These are phyloP conservation scores for Monilinia aucupariae DNA, from an alignment of 2,329 filamentous ascomycete species.

Conservation along the genomic window DNA sequence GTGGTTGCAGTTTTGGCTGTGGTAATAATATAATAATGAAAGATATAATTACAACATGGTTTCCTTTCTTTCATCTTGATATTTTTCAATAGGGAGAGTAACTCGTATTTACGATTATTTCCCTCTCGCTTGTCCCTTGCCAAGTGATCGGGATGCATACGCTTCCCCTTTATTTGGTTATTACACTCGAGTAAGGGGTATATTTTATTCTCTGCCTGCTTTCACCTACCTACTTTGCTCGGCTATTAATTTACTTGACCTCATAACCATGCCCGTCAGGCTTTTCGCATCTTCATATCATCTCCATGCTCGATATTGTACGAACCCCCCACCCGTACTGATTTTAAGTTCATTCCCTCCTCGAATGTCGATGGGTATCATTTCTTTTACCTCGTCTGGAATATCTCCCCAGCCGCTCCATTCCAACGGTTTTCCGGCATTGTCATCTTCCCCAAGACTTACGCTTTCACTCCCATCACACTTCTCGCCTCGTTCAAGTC, in stretches of 20 bases:
- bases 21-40: not conserved
- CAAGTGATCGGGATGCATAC: not conserved
- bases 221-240: not conserved
- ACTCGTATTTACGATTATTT: not conserved
- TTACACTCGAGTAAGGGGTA: no score
- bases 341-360: not conserved
- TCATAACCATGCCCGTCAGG: not conserved
- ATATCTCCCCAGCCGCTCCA: not conserved
- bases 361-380: not conserved
- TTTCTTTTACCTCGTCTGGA: not conserved
- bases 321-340: not conserved
- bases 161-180: not conserved
- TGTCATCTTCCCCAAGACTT: no score
- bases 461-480: not conserved
- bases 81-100: no score
- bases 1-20: no score
- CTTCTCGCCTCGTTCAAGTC: not conserved
- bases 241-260: not conserved
- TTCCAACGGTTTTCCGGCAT: not conserved
- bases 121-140: not conserved
- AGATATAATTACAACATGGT: no score
- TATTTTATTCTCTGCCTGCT: not conserved
- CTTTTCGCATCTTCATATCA: not conserved
- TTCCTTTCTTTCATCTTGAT: no score
- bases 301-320: not conserved